These are phyloP conservation scores for Jamesozyma jinghongensis DNA, from an alignment of 805 yeast species.

Conservation along the genomic window DNA sequence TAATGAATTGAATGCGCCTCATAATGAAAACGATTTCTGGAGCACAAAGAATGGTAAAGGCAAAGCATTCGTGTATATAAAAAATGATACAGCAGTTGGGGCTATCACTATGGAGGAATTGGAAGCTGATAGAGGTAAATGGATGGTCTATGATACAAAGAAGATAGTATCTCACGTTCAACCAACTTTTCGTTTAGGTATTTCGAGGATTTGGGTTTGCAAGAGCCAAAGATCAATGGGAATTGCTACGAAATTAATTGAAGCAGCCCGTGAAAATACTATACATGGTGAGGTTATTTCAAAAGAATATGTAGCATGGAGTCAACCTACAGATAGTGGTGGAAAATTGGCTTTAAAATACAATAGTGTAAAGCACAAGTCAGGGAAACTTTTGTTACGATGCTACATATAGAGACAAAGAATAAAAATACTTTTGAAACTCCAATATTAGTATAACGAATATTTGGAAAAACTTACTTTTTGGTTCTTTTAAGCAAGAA, in stretches of 20 bases:
- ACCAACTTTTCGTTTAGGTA: conserved; percentile 37
- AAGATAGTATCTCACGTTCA: conserved; percentile 39
- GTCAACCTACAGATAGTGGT: conserved; percentile 64
- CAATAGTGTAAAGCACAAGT: conserved; percentile 44
- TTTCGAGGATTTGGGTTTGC: conserved; percentile 42
- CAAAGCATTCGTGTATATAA: conserved; percentile 42
- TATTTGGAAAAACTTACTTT: too few relatives aligned
- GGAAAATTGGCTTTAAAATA: conserved; percentile 47
- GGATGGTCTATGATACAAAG: conserved; percentile 53
- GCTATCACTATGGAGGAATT: conserved; percentile 42
- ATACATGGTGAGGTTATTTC: conserved; percentile 42
- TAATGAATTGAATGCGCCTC: conserved; percentile 51
- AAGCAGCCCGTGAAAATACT: conserved; percentile 35
- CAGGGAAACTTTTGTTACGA: conserved; percentile 27
- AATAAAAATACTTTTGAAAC: too few relatives aligned
- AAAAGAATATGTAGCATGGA: conserved; percentile 48
- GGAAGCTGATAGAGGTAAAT: conserved; percentile 36
- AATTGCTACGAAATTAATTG: conserved; percentile 39
- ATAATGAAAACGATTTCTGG: conserved; percentile 37
- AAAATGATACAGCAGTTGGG: conserved; percentile 43
- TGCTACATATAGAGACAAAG: conserved; percentile 18
- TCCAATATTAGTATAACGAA: too few relatives aligned
- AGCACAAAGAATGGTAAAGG: conserved; percentile 25
- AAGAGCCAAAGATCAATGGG: conserved; percentile 40
- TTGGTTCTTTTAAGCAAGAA: not conserved